phyloP scores from a whole-genome alignment of 768 basidiomycete species.

The Polyporus arcularius region DNA sequence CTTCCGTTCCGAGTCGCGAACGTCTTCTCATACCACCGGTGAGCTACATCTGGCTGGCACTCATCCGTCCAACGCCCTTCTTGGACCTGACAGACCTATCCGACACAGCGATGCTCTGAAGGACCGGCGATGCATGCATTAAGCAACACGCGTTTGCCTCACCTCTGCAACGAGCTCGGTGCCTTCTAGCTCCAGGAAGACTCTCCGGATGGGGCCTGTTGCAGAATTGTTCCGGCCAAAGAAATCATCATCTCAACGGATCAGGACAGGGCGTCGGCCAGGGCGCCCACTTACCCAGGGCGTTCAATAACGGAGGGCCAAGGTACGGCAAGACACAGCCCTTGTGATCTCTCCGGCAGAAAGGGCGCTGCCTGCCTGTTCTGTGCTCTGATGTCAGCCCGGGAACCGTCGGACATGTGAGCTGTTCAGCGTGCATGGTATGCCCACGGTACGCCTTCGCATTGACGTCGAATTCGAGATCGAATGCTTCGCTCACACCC shows the following conservation, averaged over 20 bases:
- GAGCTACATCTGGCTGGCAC: too few species aligned
- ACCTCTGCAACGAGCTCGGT: background rate
- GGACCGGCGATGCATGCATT: background rate
- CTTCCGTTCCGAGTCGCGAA: too few species aligned
- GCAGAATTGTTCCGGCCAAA: background rate
- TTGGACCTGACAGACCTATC: background rate
- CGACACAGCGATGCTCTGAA: background rate
- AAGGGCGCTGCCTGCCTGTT: background rate
- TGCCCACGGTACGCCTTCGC: constrained; percentile 9
- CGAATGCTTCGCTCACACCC: background rate
- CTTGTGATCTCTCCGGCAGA: background rate
- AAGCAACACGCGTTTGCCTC: constrained; percentile 9
- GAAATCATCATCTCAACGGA: constrained; percentile 7
- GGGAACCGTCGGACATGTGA: constrained; percentile 2
- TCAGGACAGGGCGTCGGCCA: background rate
- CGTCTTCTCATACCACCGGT: too few species aligned
- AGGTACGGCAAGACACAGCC: constrained; percentile 7
- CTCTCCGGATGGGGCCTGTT: background rate
- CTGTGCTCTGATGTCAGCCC: constrained; percentile 3
- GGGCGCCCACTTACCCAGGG: background rate
- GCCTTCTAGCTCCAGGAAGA: constrained; percentile 2
- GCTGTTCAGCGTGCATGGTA: background rate
- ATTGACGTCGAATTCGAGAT: background rate
- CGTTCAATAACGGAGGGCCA: background rate
- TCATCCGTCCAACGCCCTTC: too few species aligned